Percentiles rank a stretch among this genome's conserved stretches.
phyloP scores from a whole-genome alignment of 306 rosid genomes.

The Dryas drummondii region DNA sequence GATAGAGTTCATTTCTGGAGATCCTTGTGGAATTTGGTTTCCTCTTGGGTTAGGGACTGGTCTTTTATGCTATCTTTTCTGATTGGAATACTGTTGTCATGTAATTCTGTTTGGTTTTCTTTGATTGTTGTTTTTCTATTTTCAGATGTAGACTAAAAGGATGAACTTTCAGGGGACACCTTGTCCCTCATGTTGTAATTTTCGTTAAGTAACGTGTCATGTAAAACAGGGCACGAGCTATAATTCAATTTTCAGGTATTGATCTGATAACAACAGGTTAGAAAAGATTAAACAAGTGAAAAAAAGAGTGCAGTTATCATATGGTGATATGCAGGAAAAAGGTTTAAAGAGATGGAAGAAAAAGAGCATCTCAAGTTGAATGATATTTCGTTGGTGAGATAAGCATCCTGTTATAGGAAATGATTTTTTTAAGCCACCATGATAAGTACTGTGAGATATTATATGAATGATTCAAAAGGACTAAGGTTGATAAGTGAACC shows the following conservation, averaged over 20 bases:
- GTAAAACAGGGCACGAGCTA: background rate
- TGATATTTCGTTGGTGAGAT: background rate
- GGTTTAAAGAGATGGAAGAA: background rate
- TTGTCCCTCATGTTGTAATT: too few species aligned
- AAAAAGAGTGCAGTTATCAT: background rate
- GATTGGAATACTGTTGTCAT: too few species aligned
- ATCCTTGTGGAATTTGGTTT: too few species aligned
- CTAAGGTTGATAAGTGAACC: background rate
- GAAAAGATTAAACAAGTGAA: background rate
- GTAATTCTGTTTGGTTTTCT: too few species aligned
- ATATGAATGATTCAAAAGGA: background rate
- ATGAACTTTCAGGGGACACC: too few species aligned
- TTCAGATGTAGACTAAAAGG: too few species aligned
- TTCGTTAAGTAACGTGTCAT: too few species aligned
- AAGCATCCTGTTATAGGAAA: background rate
- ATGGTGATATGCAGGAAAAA: background rate
- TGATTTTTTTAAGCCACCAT: background rate
- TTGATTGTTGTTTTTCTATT: too few species aligned
- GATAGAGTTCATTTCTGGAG: too few species aligned
- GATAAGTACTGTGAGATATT: background rate
- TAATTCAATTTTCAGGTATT: background rate
- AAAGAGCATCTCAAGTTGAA: too few species aligned
- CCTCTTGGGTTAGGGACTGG: too few species aligned
- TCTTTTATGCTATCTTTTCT: too few species aligned
- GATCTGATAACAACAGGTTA: background rate